Evolutionary conservation across 352 stramenopile genomes (phyloP).

Genomic region (Globisporangium takayamanum): DNA sequence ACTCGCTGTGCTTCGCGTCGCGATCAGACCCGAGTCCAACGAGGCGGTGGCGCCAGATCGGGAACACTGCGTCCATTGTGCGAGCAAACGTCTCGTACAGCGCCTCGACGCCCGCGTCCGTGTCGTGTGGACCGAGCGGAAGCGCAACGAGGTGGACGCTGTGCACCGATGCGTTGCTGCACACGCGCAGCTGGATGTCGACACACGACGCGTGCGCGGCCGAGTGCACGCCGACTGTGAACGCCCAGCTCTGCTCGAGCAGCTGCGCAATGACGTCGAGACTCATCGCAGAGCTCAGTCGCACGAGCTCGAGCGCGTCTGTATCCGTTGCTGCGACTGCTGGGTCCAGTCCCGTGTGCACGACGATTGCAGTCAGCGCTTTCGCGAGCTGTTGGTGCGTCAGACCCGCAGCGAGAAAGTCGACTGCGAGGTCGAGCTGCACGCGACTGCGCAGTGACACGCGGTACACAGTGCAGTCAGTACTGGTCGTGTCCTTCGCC

Average conservation of each 20-base stretch:
- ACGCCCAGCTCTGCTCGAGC: slow-evolving; percentile 34
- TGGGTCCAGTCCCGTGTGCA: slow-evolving; percentile 14
- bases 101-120: slow-evolving; percentile 24
- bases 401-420: slow-evolving; percentile 17
- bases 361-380: slow-evolving; percentile 14
- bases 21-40: slow-evolving; percentile 31
- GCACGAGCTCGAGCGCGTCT: slow-evolving; percentile 24
- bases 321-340: slow-evolving; percentile 9
- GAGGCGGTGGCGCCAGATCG: slow-evolving; percentile 27
- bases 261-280: slow-evolving; percentile 29
- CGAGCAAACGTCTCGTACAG: slow-evolving; percentile 28
- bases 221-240: slow-evolving; percentile 36
- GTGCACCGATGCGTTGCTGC: slow-evolving; percentile 19
- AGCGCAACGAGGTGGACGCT: slow-evolving; percentile 40
- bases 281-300: slow-evolving; percentile 34
- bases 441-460: slow-evolving; percentile 13
- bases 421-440: slow-evolving; percentile 21
- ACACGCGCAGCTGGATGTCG: slow-evolving; percentile 41
- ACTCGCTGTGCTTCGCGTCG: slow-evolving; percentile 21
- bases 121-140: slow-evolving; percentile 8
- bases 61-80: slow-evolving; percentile 28
- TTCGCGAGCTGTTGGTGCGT: slow-evolving; percentile 14
- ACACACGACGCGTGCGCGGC: slow-evolving; percentile 25
- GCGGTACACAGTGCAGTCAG: slow-evolving; percentile 12
- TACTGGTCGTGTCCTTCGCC: not conserved